Base-by-base conservation (phyloP, 257 asterid species). In the Solanum pennellii region DNA sequence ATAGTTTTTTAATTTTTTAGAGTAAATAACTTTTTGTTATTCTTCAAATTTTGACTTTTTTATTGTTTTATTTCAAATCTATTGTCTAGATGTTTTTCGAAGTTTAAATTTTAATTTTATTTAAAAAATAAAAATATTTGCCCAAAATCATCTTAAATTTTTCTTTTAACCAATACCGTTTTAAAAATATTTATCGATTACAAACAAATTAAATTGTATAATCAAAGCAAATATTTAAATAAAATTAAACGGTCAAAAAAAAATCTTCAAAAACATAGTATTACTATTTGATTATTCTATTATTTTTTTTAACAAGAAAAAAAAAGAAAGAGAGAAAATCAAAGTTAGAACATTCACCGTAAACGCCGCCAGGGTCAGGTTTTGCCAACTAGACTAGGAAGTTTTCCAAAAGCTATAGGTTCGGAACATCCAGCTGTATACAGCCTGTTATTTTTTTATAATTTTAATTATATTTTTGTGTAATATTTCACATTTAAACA, bases 381-480 rank as follows among this genome's bases (percentile, higher is more conserved):
- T 86, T 47, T 80, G 91, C 89, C 87, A 90, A 60, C 62, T 83
- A 87, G 93, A 89, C 89, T 87, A 83, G 90, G 20, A 7, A 66
- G 52, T 21, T 39, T 23, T 44, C 16, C 86, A 91, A 83, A 88
- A 47, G 73, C 90, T 59, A 37, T n/a, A 72, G 90, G 86, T 60
- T 88, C 86, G 86, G 62, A 20, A 18, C 10, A 31, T 71, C 94
- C 92, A 89, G 93, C 93, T 91, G 91, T 86, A 33, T 83, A 89
- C 94, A 93, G 90, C 92, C 95, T 92, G 94, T 91, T 89, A 39
- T 14, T 20, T 84, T 68, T 60, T 39, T 3, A 33, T 33, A 33
- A 33, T 52, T 52, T 29, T 44, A 9, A 7, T 56, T 2, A 11
- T 23, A 62, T 56, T 20, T 6, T 37, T 37, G n/a, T 56, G 14